Evolutionary conservation across 768 basidiomycete genomes (phyloP), one percentile per base, ranked within the genome.

Genomic region (Trametes punicea): DNA sequence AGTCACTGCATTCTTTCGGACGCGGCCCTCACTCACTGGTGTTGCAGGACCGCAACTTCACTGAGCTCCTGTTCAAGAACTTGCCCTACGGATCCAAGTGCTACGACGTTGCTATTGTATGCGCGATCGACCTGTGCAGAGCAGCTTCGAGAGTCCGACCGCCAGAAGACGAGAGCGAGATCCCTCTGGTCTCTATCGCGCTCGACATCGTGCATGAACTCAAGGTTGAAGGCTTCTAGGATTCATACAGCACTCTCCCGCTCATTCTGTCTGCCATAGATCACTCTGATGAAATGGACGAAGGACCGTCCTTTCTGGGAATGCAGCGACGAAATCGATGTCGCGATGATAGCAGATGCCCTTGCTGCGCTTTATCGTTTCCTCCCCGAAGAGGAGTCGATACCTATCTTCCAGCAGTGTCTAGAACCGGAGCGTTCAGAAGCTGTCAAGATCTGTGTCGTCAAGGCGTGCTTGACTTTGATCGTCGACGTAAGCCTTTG

Each of bases 381-480:
- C 62, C 68, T 90, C 20, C 79, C 87, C 0, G 72, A 77, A 39
- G 80, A 83, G 40, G 86, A 90, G 34, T 76, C 82, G 2, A 44
- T 84, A 6, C 75, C 75, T 0, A 64, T 92, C 6, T 89, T 93
- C 65, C 64, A 73, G 20, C 74, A 75, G 13, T 89, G 90, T 59
- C 67, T 92, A 38, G 83, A 87, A 52, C 82, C 90, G 8, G 88
- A 91, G 62, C 81, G 87, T 27, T 87, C 89, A 1, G 88, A 92
- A 23, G 86, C 87, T 1, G 82, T 90, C 62, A 93, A 93, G 74
- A 81, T 87, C 10, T 82, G 82, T 55, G 92, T 80, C 2, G 76
- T 93, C 51, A 83, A 86, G 59, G 89, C 92, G 2, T 84, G 80
- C 62, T 70, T 89, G 36, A 88, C 83, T 0, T 67, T 93, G 29